phyloP scores from a whole-genome alignment of 2,329 filamentous ascomycete genomes.

The Pyricularia grisea region DNA sequence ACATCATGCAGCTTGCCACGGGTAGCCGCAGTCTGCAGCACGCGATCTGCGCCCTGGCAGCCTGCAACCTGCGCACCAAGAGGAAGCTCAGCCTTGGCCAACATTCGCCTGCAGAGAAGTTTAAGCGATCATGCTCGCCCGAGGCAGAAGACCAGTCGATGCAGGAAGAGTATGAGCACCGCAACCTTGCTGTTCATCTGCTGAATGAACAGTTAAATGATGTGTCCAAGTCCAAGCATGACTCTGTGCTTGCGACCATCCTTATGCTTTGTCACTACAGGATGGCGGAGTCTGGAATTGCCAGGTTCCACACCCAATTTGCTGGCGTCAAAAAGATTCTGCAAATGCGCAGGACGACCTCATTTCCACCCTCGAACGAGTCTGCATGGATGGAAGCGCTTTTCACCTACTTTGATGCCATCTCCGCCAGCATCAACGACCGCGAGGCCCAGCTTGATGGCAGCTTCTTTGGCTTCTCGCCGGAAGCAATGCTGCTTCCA shows the following conservation, averaged over 20 bases:
- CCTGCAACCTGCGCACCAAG: conserved; percentile 86
- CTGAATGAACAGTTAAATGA: conserved; percentile 80
- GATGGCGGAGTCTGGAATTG: conserved; percentile 86
- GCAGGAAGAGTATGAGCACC: conserved; percentile 77
- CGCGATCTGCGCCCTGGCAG: conserved; percentile 79
- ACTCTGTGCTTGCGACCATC: conserved; percentile 80
- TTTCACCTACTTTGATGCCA: conserved; percentile 91
- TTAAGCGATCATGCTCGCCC: conserved; percentile 21
- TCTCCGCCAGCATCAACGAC: conserved; percentile 86
- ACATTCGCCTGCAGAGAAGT: conserved; percentile 40
- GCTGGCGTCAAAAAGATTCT: conserved; percentile 88
- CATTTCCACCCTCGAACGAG: conserved; percentile 49
- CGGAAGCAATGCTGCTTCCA: conserved; percentile 39
- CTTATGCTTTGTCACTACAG: conserved; percentile 86
- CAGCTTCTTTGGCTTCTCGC: conserved; percentile 16
- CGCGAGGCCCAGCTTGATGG: conserved; percentile 73
- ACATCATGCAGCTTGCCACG: conserved; percentile 69
- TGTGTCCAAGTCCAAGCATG: conserved; percentile 63
- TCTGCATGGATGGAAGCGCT: conserved; percentile 86
- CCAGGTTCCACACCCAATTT: conserved; percentile 88
- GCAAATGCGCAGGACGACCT: conserved; percentile 54
- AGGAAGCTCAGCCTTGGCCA: conserved; percentile 54
- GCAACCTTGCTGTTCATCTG: conserved; percentile 67
- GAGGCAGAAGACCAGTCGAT: conserved; percentile 49
- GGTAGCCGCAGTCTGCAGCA: conserved; percentile 80